Conservation (phyloP, 169 alveolate species). For the Cryptosporidium canis region DNA sequence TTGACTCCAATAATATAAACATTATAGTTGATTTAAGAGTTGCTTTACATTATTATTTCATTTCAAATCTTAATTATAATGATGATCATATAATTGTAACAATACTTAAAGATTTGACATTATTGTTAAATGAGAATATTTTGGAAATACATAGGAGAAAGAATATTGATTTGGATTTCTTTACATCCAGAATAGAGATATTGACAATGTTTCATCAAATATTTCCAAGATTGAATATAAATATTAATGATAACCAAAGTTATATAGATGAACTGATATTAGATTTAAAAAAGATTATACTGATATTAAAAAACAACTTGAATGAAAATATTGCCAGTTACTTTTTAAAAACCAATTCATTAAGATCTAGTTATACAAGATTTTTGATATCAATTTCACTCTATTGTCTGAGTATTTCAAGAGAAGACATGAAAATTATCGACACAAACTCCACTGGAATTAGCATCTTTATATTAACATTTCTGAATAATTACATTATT, state of each 20-base stretch:
- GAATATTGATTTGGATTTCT: slow-evolving; percentile 9
- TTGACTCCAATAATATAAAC: slow-evolving; percentile 1
- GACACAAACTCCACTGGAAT: background rate
- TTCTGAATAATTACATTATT: slow-evolving; percentile 1
- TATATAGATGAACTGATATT: background rate
- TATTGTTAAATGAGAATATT: background rate
- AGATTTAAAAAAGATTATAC: background rate
- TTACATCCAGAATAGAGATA: slow-evolving; percentile 22
- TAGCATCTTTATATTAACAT: slow-evolving; percentile 1
- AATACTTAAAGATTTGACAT: slow-evolving; percentile 7
- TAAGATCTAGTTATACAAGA: background rate
- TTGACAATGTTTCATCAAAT: slow-evolving; percentile 21
- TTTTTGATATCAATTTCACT: slow-evolving; percentile 44
- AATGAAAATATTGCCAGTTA: background rate
- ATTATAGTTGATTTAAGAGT: slow-evolving; percentile 11
- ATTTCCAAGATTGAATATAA: background rate
- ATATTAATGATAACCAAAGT: background rate
- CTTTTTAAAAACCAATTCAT: background rate
- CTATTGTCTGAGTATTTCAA: slow-evolving; percentile 45
- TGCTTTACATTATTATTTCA: background rate
- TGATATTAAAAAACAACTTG: background rate
- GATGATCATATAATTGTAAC: background rate
- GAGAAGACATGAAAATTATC: background rate
- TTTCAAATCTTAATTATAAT: background rate
- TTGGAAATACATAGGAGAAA: background rate